A percentile compares a stretch with the other conserved stretches of the same genome.
phyloP scores from a whole-genome alignment of 2,329 filamentous ascomycete species.

The Penicillium sp. region DNA sequence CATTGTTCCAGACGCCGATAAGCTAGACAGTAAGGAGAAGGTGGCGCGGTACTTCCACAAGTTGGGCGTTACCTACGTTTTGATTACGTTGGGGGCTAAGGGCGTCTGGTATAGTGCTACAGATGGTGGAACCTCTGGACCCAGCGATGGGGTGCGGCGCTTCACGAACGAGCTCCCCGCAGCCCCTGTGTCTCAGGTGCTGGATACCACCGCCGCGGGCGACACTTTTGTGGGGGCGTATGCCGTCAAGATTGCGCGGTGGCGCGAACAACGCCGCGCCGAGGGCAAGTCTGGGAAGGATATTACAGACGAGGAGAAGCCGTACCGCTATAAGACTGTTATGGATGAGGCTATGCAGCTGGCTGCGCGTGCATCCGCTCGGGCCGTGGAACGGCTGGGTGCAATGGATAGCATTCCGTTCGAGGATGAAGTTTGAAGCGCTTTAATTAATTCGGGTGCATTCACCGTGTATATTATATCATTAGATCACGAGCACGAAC shows the following conservation, averaged over 20 bases:
- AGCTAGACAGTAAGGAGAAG: constrained; percentile 52
- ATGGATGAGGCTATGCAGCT: constrained; percentile 47
- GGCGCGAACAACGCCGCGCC: constrained; percentile 40
- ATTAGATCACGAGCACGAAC: constrained; percentile 6
- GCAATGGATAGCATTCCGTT: constrained; percentile 53
- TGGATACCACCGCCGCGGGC: constrained; percentile 91
- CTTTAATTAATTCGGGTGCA: neutral
- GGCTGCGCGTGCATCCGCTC: constrained; percentile 46
- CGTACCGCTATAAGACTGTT: constrained; percentile 41
- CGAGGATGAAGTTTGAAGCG: constrained; percentile 44
- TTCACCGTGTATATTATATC: neutral
- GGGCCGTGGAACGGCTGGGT: constrained; percentile 46
- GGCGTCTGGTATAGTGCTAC: constrained; percentile 70
- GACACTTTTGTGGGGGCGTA: constrained; percentile 94
- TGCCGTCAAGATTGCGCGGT: constrained; percentile 68
- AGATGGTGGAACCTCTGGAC: constrained; percentile 45
- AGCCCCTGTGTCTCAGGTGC: constrained; percentile 67
- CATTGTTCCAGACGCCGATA: constrained; percentile 32
- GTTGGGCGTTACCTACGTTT: constrained; percentile 71
- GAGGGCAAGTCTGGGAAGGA: constrained; percentile 55
- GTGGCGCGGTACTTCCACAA: constrained; percentile 63
- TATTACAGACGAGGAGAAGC: constrained; percentile 35
- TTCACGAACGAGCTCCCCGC: constrained; percentile 55
- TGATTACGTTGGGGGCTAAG: constrained; percentile 80
- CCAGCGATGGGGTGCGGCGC: constrained; percentile 29